These are phyloP conservation scores for Aspergillus jensenii DNA, from an alignment of 2,329 filamentous ascomycete species.

Conservation along the genomic window DNA sequence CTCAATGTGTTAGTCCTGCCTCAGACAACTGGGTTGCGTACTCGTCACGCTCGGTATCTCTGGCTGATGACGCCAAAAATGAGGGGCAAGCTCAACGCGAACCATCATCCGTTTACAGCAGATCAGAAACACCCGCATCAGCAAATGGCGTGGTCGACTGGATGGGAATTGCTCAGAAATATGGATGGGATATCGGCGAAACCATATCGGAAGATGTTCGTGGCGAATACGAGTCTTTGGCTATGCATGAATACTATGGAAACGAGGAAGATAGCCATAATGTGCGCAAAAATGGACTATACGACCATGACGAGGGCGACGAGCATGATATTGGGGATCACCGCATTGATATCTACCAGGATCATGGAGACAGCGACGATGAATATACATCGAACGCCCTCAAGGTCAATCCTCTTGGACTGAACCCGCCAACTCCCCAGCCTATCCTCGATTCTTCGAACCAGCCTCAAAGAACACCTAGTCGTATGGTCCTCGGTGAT, in stretches of 20 bases:
- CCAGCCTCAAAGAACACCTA: constrained; percentile 25
- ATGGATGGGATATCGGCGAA: constrained; percentile 27
- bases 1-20: constrained; percentile 35
- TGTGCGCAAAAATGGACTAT: constrained; percentile 18
- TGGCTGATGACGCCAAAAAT: constrained; percentile 22
- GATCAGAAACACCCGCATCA: constrained; percentile 27
- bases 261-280: constrained; percentile 30
- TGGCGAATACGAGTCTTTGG: constrained; percentile 39
- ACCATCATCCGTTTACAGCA: constrained; percentile 36
- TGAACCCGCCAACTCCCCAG: constrained; percentile 48
- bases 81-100: constrained; percentile 28
- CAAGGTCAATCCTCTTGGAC: constrained; percentile 43
- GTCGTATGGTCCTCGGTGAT: constrained; percentile 33
- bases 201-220: constrained; percentile 34
- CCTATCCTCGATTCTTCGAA: constrained; percentile 25
- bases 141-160: constrained; percentile 33
- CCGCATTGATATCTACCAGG: constrained; percentile 34
- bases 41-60: constrained; percentile 34
- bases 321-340: constrained; percentile 39
- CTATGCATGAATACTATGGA: constrained; percentile 34
- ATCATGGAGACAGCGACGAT: constrained; percentile 31
- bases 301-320: constrained; percentile 30
- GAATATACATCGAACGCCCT: constrained; percentile 17
- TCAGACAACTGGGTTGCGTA: constrained; percentile 46
- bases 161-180: constrained; percentile 32